Percentiles rank a stretch among this genome's conserved stretches.
Evolutionary conservation across 495 filamentous ascomycete species (phyloP).

Genomic region (Astrothelium macrocarpum): DNA sequence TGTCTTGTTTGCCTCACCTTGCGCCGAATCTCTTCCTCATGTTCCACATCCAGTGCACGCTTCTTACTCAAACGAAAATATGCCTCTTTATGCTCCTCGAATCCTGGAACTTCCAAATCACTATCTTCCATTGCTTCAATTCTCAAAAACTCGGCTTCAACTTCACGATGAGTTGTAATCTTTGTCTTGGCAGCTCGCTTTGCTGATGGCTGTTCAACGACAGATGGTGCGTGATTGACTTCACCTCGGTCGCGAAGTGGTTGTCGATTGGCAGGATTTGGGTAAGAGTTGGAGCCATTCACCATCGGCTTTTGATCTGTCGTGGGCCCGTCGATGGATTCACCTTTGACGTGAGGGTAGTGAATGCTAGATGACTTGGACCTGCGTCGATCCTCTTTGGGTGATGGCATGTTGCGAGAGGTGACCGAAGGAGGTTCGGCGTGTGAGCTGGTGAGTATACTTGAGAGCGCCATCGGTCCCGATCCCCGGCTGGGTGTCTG

Average conservation of each 20-base stretch:
- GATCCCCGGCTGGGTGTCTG: conserved; percentile 50
- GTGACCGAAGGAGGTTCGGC: conserved; percentile 46
- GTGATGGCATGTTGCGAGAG: neutral
- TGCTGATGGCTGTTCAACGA: neutral
- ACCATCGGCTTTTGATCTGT: neutral
- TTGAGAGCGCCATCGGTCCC: conserved; percentile 86
- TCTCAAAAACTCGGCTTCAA: conserved; percentile 52
- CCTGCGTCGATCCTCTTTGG: conserved; percentile 40
- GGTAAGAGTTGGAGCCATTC: neutral
- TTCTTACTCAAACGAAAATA: conserved; percentile 49
- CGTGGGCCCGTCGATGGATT: neutral
- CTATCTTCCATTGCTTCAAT: conserved; percentile 56
- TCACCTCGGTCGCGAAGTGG: neutral
- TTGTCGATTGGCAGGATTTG: neutral
- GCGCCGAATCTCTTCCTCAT: conserved; percentile 20
- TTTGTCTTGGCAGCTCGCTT: neutral
- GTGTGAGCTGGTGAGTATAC: conserved; percentile 66
- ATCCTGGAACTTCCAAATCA: conserved; percentile 55
- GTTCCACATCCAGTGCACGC: conserved; percentile 34
- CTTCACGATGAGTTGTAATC: conserved; percentile 32
- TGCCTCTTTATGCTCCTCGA: conserved; percentile 45
- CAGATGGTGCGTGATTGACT: neutral
- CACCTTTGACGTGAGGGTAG: neutral
- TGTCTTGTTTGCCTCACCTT: conserved; percentile 19
- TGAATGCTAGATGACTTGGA: conserved; percentile 5